A percentile compares a stretch with the other conserved stretches of the same genome.
Evolutionary conservation across 345 rosid genomes (phyloP).

Genomic region (Brassica nigra): DNA sequence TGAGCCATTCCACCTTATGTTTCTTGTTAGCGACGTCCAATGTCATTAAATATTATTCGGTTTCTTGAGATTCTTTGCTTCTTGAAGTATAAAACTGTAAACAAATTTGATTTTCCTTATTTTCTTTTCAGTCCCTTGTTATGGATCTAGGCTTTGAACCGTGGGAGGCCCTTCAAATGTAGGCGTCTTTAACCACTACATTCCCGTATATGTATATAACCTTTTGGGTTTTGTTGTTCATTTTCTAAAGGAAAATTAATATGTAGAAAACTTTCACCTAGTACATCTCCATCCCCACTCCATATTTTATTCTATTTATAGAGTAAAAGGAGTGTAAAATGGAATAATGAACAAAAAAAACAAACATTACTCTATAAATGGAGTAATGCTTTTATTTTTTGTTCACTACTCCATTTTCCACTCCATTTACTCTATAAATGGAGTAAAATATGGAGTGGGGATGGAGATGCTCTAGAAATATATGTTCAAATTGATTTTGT

Average conservation of each 20-base stretch:
- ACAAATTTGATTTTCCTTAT: not conserved
- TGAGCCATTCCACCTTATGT: conserved; percentile 2
- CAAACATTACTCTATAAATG: too few species aligned
- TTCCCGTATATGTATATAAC: not conserved
- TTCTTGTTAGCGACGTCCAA: not conserved
- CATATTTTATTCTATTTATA: too few species aligned
- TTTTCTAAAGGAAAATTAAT: not conserved
- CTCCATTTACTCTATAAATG: too few species aligned
- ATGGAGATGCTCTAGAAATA: not conserved
- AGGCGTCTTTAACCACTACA: not conserved
- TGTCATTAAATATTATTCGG: not conserved
- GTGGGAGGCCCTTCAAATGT: not conserved
- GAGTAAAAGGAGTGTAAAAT: too few species aligned
- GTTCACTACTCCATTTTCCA: too few species aligned
- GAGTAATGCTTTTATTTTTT: too few species aligned
- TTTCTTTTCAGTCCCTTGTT: not conserved
- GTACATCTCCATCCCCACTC: too few species aligned
- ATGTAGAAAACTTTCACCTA: not conserved
- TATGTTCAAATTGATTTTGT: not conserved
- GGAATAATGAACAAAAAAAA: too few species aligned
- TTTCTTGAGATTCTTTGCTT: not conserved
- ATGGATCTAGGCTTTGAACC: not conserved
- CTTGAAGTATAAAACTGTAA: not conserved
- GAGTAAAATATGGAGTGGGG: too few species aligned
- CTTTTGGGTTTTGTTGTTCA: not conserved